phyloP scores from a whole-genome alignment of 2,329 filamentous ascomycete species.

The Aspergillus tubingensis region DNA sequence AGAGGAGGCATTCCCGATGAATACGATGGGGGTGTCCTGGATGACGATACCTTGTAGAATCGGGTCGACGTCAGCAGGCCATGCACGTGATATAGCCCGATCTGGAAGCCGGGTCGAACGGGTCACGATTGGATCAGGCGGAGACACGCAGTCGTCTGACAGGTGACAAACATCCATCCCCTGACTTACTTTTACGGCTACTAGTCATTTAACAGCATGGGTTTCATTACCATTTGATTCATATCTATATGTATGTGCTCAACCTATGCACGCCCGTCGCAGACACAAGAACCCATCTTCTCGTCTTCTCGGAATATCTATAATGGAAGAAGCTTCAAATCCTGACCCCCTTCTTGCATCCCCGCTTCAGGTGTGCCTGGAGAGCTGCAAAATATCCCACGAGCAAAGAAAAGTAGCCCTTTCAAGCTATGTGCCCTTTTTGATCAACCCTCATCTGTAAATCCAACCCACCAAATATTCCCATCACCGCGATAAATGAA shows the following conservation, averaged over 20 bases:
- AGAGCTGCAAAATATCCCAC: conserved; percentile 5
- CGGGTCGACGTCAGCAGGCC: conserved; percentile 17
- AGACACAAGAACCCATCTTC: not conserved
- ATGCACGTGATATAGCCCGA: conserved; percentile 9
- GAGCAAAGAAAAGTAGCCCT: conserved; percentile 11
- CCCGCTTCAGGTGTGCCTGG: not conserved
- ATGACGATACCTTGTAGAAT: not conserved
- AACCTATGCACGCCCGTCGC: not conserved
- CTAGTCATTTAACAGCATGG: not conserved
- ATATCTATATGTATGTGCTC: conserved; percentile 11
- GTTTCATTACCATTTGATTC: conserved; percentile 11
- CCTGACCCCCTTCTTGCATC: conserved; percentile 11
- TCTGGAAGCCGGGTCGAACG: not conserved
- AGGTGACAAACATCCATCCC: not conserved
- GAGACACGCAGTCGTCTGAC: not conserved
- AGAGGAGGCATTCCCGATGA: not conserved
- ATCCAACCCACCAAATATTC: conserved; percentile 8
- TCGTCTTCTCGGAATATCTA: not conserved
- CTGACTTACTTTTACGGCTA: not conserved
- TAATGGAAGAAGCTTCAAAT: conserved; percentile 10
- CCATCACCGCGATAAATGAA: conserved; percentile 15
- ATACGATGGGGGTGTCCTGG: not conserved
- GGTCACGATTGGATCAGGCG: not conserved
- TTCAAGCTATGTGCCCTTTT: conserved; percentile 19
- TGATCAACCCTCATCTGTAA: conserved; percentile 17